phyloP scores from a whole-genome alignment of 2,329 filamentous ascomycete genomes.

The Pyricularia pennisetigena region DNA sequence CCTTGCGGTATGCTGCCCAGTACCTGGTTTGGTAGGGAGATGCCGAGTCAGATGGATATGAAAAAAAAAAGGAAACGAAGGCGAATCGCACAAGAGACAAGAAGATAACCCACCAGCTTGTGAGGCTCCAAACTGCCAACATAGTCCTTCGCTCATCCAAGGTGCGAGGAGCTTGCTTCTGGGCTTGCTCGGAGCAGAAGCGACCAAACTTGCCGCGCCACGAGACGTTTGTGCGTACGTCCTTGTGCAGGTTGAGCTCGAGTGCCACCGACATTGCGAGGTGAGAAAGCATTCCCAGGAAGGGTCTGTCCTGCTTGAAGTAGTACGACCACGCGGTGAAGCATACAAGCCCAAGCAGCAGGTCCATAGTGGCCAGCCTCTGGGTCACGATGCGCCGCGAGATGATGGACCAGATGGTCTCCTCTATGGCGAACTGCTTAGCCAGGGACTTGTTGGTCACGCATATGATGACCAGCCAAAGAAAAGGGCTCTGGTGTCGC shows the following conservation, averaged over 20 bases:
- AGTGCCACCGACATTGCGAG: conserved; percentile 14
- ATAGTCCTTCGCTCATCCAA: conserved; percentile 8
- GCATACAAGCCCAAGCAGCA: conserved; percentile 8
- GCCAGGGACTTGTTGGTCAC: conserved; percentile 4
- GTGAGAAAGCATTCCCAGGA: conserved; percentile 15
- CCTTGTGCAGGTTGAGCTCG: conserved; percentile 15
- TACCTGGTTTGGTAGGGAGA: not conserved
- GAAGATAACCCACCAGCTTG: conserved; percentile 15
- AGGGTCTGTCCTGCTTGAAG: conserved; percentile 17
- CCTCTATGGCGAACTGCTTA: conserved; percentile 9
- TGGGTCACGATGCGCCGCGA: conserved; percentile 7
- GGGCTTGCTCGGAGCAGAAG: not conserved
- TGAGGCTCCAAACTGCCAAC: conserved; percentile 12
- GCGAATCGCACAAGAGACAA: not conserved
- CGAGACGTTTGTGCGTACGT: conserved; percentile 2
- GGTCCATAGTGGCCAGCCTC: conserved; percentile 6
- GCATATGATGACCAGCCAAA: conserved; percentile 14
- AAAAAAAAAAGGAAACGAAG: not conserved
- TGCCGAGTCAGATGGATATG: not conserved
- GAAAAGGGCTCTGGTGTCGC: conserved; percentile 9
- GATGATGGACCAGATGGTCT: conserved; percentile 9
- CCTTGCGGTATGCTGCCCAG: conserved; percentile 10
- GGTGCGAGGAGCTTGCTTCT: not conserved
- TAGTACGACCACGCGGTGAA: conserved; percentile 14
- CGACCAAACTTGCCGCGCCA: not conserved